These are phyloP conservation scores for Yamadazyma philogaea DNA, from an alignment of 805 yeast genomes.

Conservation along the genomic window DNA sequence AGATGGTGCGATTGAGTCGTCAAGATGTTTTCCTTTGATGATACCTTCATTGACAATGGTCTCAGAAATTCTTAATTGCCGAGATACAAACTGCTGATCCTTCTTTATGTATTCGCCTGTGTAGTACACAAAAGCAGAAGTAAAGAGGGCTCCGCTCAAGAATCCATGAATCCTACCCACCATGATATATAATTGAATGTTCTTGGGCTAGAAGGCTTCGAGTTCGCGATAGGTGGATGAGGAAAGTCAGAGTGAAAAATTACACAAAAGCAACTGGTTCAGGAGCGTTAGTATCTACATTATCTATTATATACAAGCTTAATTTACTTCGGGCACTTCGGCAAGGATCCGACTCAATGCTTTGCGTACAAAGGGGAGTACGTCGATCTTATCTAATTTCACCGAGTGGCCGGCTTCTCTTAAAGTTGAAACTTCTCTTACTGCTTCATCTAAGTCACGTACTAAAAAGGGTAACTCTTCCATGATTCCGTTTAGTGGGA, in stretches of 20 bases:
- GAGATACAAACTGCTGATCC: conserved; percentile 45
- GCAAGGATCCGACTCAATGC: conserved; percentile 20
- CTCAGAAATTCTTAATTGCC: conserved; percentile 47
- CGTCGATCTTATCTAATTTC: conserved; percentile 37
- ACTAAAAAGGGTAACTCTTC: conserved; percentile 43
- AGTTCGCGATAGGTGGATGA: conserved; percentile 5
- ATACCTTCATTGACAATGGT: conserved; percentile 53
- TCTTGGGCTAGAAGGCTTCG: not conserved
- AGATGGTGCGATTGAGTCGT: conserved; percentile 42
- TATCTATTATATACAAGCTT: conserved; percentile 7
- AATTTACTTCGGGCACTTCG: not conserved
- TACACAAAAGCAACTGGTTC: conserved; percentile 1
- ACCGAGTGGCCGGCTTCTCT: conserved; percentile 38
- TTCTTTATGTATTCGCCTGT: conserved; percentile 54
- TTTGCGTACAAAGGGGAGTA: conserved; percentile 34
- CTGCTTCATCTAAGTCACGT: conserved; percentile 35
- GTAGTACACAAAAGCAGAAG: conserved; percentile 60
- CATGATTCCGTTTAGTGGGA: conserved; percentile 38
- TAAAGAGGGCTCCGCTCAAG: conserved; percentile 53
- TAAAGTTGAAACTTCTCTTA: conserved; percentile 46
- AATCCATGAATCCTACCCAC: conserved; percentile 46
- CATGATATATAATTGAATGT: conserved; percentile 19
- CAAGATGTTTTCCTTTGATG: conserved; percentile 45
- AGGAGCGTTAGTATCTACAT: not conserved
- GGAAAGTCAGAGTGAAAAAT: not conserved